These are phyloP conservation scores for Parathielavia appendiculata DNA, from an alignment of 495 filamentous ascomycete species.

Conservation along the genomic window DNA sequence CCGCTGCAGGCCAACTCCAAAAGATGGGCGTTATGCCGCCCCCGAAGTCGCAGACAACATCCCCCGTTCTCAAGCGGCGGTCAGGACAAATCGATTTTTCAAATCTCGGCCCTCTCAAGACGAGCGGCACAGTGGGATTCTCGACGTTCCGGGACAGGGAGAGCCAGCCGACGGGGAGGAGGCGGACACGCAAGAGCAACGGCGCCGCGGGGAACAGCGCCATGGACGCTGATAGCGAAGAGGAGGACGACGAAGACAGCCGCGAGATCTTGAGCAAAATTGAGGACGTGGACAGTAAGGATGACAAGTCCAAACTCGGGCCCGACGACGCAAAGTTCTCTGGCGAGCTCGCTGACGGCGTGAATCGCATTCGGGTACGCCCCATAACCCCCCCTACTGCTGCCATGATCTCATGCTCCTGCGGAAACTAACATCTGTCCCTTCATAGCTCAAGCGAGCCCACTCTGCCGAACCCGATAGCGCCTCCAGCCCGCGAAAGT, in stretches of 20 bases:
- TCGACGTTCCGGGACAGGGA: conserved; percentile 75
- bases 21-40: conserved; percentile 84
- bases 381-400: conserved; percentile 17
- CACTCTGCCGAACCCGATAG: conserved; percentile 77
- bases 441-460: conserved; percentile 79
- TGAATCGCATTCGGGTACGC: conserved; percentile 86
- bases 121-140: conserved; percentile 82
- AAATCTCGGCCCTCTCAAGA: conserved; percentile 75
- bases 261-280: conserved; percentile 57
- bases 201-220: conserved; percentile 34
- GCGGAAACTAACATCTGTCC: conserved; percentile 20
- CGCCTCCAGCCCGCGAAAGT: conserved; percentile 39
- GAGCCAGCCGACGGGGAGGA: conserved; percentile 41
- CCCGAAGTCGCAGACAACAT: conserved; percentile 53
- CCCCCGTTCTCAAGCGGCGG: conserved; percentile 60
- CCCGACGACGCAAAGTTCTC: conserved; percentile 76
- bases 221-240: conserved; percentile 56
- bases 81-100: conserved; percentile 77
- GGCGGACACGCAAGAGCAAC: conserved; percentile 54
- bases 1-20: conserved; percentile 69
- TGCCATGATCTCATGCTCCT: too few relatives aligned
- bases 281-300: conserved; percentile 69
- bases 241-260: conserved; percentile 70
- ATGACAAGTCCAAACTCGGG: conserved; percentile 52
- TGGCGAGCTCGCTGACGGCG: conserved; percentile 83